phyloP scores from a whole-genome alignment of 257 asterid species.

The Solanum lycopersicoides region DNA sequence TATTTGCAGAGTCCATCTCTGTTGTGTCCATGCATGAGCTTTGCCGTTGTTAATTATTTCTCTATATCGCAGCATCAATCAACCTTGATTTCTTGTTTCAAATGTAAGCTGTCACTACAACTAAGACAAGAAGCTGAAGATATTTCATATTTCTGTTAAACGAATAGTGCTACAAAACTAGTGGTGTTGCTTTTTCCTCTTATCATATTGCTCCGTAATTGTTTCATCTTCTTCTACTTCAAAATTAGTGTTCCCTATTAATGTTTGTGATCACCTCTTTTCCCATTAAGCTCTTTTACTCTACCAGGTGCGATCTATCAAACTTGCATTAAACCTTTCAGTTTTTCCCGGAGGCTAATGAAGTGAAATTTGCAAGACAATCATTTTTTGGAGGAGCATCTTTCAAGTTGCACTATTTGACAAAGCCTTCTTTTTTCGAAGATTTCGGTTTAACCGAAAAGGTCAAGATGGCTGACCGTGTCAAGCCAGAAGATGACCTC shows the following conservation, averaged over 20 bases:
- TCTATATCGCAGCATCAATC: neutral
- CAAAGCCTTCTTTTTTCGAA: constrained; percentile 82
- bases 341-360: constrained; percentile 96
- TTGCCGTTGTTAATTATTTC: neutral
- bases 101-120: neutral
- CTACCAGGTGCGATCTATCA: neutral
- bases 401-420: constrained; percentile 67
- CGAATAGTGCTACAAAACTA: neutral
- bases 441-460: constrained; percentile 70
- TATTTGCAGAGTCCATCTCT: neutral
- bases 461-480: constrained; percentile 75
- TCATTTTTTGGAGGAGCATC: constrained; percentile 65
- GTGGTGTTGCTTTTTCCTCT: neutral
- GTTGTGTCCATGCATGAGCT: neutral
- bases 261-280: neutral
- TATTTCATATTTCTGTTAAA: neutral
- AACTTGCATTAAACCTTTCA: constrained; percentile 18
- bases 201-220: neutral
- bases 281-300: neutral
- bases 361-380: constrained; percentile 72
- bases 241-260: neutral
- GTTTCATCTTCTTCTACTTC: neutral
- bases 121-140: neutral
- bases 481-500: constrained; percentile 75
- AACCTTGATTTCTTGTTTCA: neutral